Conservation (phyloP, 2,329 filamentous ascomycete species). For the Colletotrichum euphorbiae region DNA sequence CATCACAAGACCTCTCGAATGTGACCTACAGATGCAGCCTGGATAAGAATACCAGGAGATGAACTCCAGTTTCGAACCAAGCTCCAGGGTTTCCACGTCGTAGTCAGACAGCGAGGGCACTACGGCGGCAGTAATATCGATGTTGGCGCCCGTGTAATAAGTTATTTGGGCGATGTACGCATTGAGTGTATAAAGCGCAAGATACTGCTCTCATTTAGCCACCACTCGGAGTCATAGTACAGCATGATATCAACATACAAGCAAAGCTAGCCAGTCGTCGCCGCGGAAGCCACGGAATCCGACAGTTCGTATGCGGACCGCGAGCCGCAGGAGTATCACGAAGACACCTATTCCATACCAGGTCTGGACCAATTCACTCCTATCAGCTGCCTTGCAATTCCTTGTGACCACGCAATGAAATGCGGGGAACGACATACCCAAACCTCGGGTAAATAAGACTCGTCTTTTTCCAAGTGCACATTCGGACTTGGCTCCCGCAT, state of each 20-base stretch:
- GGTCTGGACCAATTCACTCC: slow-evolving; percentile 6
- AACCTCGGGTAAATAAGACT: slow-evolving; percentile 40
- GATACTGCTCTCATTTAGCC: slow-evolving; percentile 36
- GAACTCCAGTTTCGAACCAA: slow-evolving; percentile 44
- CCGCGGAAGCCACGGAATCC: slow-evolving; percentile 40
- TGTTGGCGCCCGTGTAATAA: slow-evolving; percentile 43
- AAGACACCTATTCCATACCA: slow-evolving; percentile 40
- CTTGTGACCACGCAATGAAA: neutral
- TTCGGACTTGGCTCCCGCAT: slow-evolving; percentile 31
- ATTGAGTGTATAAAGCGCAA: slow-evolving; percentile 43
- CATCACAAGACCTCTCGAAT: rapidly evolving
- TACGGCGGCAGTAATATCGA: slow-evolving; percentile 42
- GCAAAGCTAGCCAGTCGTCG: slow-evolving; percentile 41
- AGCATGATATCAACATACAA: slow-evolving; percentile 23
- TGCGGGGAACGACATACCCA: slow-evolving; percentile 28
- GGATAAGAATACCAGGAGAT: slow-evolving; percentile 44
- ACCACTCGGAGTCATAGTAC: rapidly evolving
- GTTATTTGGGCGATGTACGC: slow-evolving; percentile 42
- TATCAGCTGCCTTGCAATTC: neutral
- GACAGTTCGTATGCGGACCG: slow-evolving; percentile 40
- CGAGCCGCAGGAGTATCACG: slow-evolving; percentile 39
- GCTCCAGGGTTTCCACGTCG: slow-evolving; percentile 41
- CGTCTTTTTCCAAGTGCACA: slow-evolving; percentile 36
- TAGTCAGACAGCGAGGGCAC: slow-evolving; percentile 39
- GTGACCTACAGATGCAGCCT: slow-evolving; percentile 43